phyloP scores from a whole-genome alignment of 2,329 filamentous ascomycete genomes.

The Aspergillus hiratsukae region DNA sequence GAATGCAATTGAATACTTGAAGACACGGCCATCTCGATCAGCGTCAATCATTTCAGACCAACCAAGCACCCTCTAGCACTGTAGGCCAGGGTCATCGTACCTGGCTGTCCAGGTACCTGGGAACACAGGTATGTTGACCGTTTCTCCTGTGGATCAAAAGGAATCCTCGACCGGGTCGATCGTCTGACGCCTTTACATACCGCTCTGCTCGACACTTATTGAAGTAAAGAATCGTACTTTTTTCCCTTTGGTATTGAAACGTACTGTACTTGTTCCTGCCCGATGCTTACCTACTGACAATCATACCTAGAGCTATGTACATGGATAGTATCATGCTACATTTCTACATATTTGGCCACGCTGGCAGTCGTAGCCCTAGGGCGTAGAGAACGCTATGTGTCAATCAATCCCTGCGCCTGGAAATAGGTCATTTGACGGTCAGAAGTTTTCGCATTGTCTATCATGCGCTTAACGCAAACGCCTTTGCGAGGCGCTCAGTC shows the following conservation, averaged over 20 bases:
- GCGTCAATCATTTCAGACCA: neutral
- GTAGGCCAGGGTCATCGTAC: neutral
- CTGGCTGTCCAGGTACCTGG: constrained; percentile 6
- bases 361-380: neutral
- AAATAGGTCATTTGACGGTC: neutral
- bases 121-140: constrained; percentile 3
- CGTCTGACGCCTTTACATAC: neutral
- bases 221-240: neutral
- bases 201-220: neutral
- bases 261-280: neutral
- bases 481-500: neutral
- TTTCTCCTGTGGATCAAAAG: neutral
- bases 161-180: neutral
- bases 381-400: neutral
- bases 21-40: neutral
- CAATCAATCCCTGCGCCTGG: neutral
- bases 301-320: neutral
- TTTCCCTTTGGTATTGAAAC: neutral
- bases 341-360: neutral
- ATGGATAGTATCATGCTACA: neutral
- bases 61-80: neutral
- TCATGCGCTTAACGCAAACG: neutral
- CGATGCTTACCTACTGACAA: neutral
- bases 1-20: neutral
- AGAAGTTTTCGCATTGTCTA: neutral